Conservation (phyloP, 805 yeast genomes). For the Dipodascopsis uninucleata region DNA sequence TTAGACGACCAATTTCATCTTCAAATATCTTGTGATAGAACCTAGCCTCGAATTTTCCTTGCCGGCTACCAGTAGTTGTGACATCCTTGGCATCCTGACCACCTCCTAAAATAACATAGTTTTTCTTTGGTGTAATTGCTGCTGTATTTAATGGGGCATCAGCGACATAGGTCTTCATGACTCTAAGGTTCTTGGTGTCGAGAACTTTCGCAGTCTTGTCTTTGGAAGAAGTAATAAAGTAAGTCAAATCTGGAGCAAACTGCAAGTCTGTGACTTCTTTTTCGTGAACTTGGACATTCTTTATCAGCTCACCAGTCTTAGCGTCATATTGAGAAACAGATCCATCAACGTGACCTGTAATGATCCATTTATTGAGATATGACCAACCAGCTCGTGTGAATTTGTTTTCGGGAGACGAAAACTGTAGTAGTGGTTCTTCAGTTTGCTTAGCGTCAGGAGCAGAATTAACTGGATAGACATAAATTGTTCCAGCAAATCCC, state of each 20-base stretch:
- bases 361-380: constrained; percentile 52
- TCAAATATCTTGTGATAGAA: constrained; percentile 91
- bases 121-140: constrained; percentile 87
- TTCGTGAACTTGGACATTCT: constrained; percentile 65
- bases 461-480: constrained; percentile 59
- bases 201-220: constrained; percentile 79
- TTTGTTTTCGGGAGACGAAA: constrained; percentile 44
- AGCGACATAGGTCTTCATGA: constrained; percentile 70
- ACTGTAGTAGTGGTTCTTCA: constrained; percentile 25
- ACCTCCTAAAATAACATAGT: constrained; percentile 91
- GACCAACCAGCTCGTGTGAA: constrained; percentile 87
- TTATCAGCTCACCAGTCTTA: constrained; percentile 64
- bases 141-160: constrained; percentile 96
- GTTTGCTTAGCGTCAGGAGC: constrained; percentile 38
- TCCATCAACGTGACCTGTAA: constrained; percentile 90
- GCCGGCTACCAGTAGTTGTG: constrained; percentile 89
- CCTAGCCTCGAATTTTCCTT: constrained; percentile 96
- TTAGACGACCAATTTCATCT: constrained; percentile 94
- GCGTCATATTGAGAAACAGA: constrained; percentile 75
- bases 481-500: constrained; percentile 79
- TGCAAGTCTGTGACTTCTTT: constrained; percentile 79
- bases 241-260: constrained; percentile 78
- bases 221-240: constrained; percentile 88
- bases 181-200: constrained; percentile 69
- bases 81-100: constrained; percentile 99